These are phyloP conservation scores for Clarireedia hainanense DNA, from an alignment of 2,329 filamentous ascomycete species.

Conservation along the genomic window DNA sequence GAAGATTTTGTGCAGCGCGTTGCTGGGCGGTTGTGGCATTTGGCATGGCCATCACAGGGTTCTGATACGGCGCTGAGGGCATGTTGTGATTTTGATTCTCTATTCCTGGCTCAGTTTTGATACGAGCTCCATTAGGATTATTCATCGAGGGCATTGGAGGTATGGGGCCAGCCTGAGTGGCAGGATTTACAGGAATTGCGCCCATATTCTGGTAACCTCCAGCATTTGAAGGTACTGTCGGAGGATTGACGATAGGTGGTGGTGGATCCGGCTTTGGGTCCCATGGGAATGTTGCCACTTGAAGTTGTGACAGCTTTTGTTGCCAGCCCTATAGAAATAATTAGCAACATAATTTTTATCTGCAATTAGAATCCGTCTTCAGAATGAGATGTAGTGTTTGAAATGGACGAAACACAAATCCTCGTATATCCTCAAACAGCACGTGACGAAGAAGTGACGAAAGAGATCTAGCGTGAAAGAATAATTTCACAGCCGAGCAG, in stretches of 20 bases:
- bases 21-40: constrained; percentile 38
- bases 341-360: not conserved
- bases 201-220: constrained; percentile 24
- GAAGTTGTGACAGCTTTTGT: constrained; percentile 74
- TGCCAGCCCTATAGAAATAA: constrained; percentile 75
- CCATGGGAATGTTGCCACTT: constrained; percentile 89
- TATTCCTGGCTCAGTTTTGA: constrained; percentile 38
- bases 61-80: constrained; percentile 13
- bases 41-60: constrained; percentile 25
- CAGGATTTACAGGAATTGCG: constrained; percentile 20
- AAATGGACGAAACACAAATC: not conserved
- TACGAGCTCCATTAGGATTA: constrained; percentile 25
- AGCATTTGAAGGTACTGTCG: constrained; percentile 28
- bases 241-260: constrained; percentile 31
- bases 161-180: not conserved
- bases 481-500: constrained; percentile 21
- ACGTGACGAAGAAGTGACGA: constrained; percentile 14
- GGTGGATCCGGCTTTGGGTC: constrained; percentile 71
- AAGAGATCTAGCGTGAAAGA: constrained; percentile 21
- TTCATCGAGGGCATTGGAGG: constrained; percentile 16
- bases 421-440: not conserved
- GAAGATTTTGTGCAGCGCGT: constrained; percentile 49
- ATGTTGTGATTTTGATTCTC: constrained; percentile 16
- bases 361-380: too few relatives aligned
- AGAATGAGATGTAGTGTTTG: not conserved